Base-by-base conservation (phyloP, 1,284 basidiomycete species). In the Hymenochaete sp. region DNA sequence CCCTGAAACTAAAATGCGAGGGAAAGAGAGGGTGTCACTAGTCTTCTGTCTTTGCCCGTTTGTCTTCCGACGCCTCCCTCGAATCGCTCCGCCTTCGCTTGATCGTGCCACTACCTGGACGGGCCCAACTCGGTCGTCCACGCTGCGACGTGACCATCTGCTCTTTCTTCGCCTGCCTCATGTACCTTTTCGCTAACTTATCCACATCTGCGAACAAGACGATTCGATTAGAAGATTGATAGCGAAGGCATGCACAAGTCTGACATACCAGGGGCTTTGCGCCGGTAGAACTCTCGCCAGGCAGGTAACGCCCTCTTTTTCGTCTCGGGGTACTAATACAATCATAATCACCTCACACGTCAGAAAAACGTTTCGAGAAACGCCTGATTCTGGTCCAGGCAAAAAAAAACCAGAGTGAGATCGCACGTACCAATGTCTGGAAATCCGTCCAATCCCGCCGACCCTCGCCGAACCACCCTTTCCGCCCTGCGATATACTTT, bases 231-330 rank as follows among this genome's bases (percentile, higher is more conserved):
- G 28, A 31, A 31, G 28, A 9, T 10, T 10, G 28, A 31, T 10
- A 31, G 14, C 14, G 28, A 9, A 31, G 28, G 14, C 14, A 31
- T 31, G 14, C 16, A 14, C 14, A 10, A 27, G 32, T 19, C 3
- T 19, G 10, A 24, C 57, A 38, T 58, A 79, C 80, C 62, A 52
- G 59, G 49, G 55, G 74, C 68, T 51, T 73, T 64, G 45, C 62
- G 62, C 25, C 76, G 67, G 55, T 75, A 79, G 51, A 70, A 74
- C 56, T 80, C 75, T 13, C 60, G 65, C 77, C 79, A 83, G 3
- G 78, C 67, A 53, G 73, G 77, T 35, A 35, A n/a, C 3, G 59
- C 56, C 21, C 73, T 67, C 50, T 81, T 67, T 56, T 72, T 71
- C 28, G 72, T 8, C 32, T 35, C 21, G 28, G 8, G 32, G 21